phyloP scores from a whole-genome alignment of 106 monocot species.

The Apostasia shenzhenica region DNA sequence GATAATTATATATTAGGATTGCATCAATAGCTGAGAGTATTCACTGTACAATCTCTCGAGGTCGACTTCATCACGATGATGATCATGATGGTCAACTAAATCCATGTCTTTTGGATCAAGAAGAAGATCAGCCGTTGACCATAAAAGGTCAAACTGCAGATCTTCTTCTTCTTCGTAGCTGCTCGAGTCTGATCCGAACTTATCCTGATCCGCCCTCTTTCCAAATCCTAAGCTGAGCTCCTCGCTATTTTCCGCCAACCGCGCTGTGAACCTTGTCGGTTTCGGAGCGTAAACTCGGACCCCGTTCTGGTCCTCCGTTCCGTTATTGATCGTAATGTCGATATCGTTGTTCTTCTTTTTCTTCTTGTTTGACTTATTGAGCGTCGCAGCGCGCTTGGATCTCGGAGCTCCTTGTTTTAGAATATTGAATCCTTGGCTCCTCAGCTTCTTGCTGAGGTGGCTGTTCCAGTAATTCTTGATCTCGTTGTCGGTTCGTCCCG shows the following conservation, averaged over 20 bases:
- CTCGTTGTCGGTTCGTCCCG: conserved; percentile 38
- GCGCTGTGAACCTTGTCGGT: conserved; percentile 11
- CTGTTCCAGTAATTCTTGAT: conserved; percentile 39
- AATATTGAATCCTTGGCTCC: conserved; percentile 6
- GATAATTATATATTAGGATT: too few relatives aligned
- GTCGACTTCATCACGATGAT: not conserved
- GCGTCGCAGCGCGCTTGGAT: not conserved
- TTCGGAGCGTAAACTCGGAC: conserved; percentile 12
- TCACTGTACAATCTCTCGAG: conserved; percentile 19
- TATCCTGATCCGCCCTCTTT: not conserved
- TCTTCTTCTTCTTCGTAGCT: not conserved
- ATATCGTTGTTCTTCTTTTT: not conserved
- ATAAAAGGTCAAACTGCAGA: not conserved
- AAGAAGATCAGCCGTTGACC: not conserved
- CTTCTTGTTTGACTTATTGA: not conserved
- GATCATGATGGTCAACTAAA: not conserved
- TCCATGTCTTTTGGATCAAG: not conserved
- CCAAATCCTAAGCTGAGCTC: not conserved
- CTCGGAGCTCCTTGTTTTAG: conserved; percentile 1
- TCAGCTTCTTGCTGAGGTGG: conserved; percentile 24
- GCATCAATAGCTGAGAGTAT: conserved; percentile 14
- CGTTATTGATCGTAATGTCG: not conserved
- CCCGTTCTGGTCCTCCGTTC: not conserved
- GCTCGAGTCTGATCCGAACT: not conserved
- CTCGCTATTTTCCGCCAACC: not conserved